Evolutionary conservation across 2,329 filamentous ascomycete species (phyloP).

Genomic region (Knufia petricola): DNA sequence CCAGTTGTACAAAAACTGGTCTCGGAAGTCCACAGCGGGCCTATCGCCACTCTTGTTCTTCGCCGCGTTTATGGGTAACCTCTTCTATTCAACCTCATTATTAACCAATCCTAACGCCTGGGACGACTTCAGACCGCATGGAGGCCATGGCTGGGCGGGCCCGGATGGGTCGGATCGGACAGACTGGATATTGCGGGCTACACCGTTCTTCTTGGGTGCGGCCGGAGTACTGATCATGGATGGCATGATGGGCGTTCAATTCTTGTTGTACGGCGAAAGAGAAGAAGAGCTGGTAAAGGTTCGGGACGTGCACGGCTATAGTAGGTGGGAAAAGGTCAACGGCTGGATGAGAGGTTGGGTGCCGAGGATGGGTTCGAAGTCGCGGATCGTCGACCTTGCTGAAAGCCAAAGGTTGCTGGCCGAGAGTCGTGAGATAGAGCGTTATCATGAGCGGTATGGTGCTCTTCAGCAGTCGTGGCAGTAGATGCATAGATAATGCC

Average conservation of each 20-base stretch:
- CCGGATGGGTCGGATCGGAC: slow-evolving; percentile 43
- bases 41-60: slow-evolving; percentile 54
- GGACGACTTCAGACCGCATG: slow-evolving; percentile 47
- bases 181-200: slow-evolving; percentile 49
- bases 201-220: slow-evolving; percentile 58
- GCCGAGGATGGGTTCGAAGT: slow-evolving; percentile 39
- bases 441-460: slow-evolving; percentile 6
- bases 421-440: slow-evolving; percentile 15
- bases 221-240: slow-evolving; percentile 55
- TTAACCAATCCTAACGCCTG: slow-evolving; percentile 56
- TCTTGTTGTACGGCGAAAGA: slow-evolving; percentile 48
- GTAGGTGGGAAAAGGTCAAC: slow-evolving; percentile 47
- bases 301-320: slow-evolving; percentile 35
- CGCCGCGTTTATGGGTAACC: slow-evolving; percentile 58
- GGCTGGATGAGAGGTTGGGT: slow-evolving; percentile 61
- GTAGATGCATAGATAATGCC: slow-evolving; percentile 1
- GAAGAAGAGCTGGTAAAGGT: slow-evolving; percentile 39
- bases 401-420: slow-evolving; percentile 21
- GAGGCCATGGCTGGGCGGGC: slow-evolving; percentile 52
- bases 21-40: slow-evolving; percentile 53
- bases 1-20: slow-evolving; percentile 57
- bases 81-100: slow-evolving; percentile 56
- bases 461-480: background rate
- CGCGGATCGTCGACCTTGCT: slow-evolving; percentile 24
- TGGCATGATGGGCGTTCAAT: slow-evolving; percentile 53